A percentile compares a stretch with the other conserved stretches of the same genome.
These are phyloP conservation scores for Aureobasidium sp. DNA, from an alignment of 2,329 filamentous ascomycete species.

Conservation along the genomic window DNA sequence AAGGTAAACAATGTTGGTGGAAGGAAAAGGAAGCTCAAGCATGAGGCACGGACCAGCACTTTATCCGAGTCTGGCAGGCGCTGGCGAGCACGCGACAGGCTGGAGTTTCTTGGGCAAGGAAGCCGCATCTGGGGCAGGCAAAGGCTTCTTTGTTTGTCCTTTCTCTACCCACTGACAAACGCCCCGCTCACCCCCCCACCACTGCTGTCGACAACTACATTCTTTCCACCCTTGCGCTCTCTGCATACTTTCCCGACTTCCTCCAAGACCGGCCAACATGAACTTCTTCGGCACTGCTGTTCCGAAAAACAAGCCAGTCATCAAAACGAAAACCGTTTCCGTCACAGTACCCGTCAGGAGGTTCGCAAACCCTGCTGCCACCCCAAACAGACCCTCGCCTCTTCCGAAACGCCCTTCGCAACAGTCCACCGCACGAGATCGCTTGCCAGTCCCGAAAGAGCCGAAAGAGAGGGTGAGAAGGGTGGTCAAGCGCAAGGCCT, in stretches of 20 bases:
- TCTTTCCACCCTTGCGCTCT: neutral
- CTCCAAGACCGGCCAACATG: neutral
- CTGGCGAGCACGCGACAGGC: neutral
- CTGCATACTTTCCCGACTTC: neutral
- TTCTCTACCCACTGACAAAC: neutral
- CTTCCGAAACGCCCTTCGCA: conserved; percentile 4
- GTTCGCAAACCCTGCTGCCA: neutral
- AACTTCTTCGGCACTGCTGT: conserved; percentile 10
- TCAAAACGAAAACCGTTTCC: conserved; percentile 8
- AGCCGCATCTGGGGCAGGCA: conserved; percentile 1
- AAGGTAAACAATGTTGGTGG: neutral
- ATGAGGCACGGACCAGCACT: neutral
- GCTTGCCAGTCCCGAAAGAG: neutral
- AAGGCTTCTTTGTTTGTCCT: neutral
- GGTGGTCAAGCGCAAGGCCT: conserved; percentile 28
- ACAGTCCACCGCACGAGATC: neutral
- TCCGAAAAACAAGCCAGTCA: conserved; percentile 10
- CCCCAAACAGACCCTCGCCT: neutral
- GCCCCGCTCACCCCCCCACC: neutral
- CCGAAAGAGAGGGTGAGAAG: conserved; percentile 16
- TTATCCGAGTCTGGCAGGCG: neutral
- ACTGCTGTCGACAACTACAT: neutral
- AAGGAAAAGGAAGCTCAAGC: neutral
- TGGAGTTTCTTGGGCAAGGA: neutral
- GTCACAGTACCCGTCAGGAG: conserved; percentile 3